Evolutionary conservation across 2,329 filamentous ascomycete species (phyloP), one percentile per base, ranked within the genome.

Genomic region (Dryadomyces sulphureus): DNA sequence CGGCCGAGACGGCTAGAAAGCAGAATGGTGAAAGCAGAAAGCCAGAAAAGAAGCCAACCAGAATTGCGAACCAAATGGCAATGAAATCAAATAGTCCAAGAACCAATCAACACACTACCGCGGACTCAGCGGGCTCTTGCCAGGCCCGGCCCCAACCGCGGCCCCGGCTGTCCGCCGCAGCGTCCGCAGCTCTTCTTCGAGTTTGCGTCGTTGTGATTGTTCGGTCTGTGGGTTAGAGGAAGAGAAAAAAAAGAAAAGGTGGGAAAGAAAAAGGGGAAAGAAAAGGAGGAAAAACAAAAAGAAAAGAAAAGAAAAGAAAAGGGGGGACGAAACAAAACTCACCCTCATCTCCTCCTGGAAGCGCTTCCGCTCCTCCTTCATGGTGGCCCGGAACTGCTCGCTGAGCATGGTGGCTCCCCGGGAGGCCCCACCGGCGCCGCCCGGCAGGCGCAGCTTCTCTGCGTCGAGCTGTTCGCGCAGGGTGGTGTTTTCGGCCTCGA

Each of bases 341-440:
- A 72, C 70, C 62, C 61, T 65, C 36, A 75, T 55, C 48, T 73
- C 72, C 51, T 74, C 70, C 51, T 74, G 70, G 61, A 72, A 74
- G 59, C 68, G 72, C 63, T 66, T 73, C 52, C 71, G 65, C 61
- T 75, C 71, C 56, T 72, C 70, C 53, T 71, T 67, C 71, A 75
- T 73, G 20, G 69, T 72, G 7, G 66, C 61, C 41, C 71, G 59
- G 60, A 75, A 75, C 59, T 74, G 71, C 60, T 75, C 71, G 55
- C 71, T 75, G 51, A 75, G 62, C 65, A 73, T 65, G 8, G 63
- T 64, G 14, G 71, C 70, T 2, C 71, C 71, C 6, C 67, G 62
- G 4, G 58, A 52, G 3, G 59, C 55, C 16, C 59, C 60, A 16
- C 57, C 60, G 57, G 60, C 6, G 58, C 55, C 14, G 14, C 11